Base-by-base conservation (phyloP, 352 stramenopile species). In the Aphanomyces euteiches region DNA sequence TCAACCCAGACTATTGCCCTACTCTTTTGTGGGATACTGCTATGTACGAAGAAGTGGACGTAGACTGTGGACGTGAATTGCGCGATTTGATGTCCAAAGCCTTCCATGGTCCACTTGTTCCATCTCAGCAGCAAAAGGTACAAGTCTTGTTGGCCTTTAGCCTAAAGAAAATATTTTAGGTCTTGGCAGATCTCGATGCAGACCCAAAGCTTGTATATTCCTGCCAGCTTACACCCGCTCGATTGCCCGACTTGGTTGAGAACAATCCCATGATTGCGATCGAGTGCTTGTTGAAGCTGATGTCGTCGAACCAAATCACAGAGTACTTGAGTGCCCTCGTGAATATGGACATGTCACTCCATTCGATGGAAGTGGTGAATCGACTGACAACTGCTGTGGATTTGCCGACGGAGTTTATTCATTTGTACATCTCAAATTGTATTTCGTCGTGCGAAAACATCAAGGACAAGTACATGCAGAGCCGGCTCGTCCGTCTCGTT, bases 391-490 rank as follows among this genome's bases (percentile, higher is more conserved):
- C 91, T 40, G 84, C 84, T n/a, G 90, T 96, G 50, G 83, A 96
- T 73, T 76, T 98, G 57, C 96, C 97, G 72, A 97, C 95, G 7
- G 96, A 99, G 80, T 99, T 99, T 75, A 97, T 99, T 63, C 96
- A 99, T 76, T 76, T 99, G 74, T 99, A 98, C 80, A 98, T 99
- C 78, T 98, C 91, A 28, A 99, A 98, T 80, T 99, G 96, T 79
- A 99, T 99, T 82, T 98, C 92, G 47, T 98, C 84, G 70, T 99
- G 96, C 77, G 96, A 99, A 78, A 98, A 98, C 74, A 98, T 98
- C 76, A 98, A 97, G 80, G 96, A 99, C 87, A 98, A 98, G 78
- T 98, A 98, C 83, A 96, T 98, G 79, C 89, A 96, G 76, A 98
- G 98, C 81, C 93, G 96, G 15, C 87, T 99, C 40, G 96, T 99